Evolutionary conservation across 192 early-diverging fungal genomes (phyloP).

Genomic region (Rhizoclosmatium globosum): DNA sequence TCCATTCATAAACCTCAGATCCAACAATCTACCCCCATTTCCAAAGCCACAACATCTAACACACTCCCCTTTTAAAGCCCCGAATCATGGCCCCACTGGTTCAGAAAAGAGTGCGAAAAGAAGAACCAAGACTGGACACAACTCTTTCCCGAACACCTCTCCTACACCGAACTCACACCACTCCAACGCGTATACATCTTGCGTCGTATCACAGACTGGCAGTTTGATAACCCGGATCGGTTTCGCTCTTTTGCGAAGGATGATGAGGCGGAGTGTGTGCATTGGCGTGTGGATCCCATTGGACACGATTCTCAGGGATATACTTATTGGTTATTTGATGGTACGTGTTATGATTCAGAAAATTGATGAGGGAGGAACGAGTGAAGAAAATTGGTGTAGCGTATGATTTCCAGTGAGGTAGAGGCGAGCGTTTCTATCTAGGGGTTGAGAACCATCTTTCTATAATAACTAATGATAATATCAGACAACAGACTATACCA

Average conservation of each 20-base stretch:
- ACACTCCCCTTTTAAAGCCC: conserved; percentile 4
- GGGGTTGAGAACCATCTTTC: no score
- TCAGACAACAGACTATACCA: conserved; percentile 77
- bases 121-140: conserved; percentile 43
- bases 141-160: conserved; percentile 53
- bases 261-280: conserved; percentile 63
- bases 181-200: conserved; percentile 59
- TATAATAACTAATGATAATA: no score
- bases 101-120: conserved; percentile 45
- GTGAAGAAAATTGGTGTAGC: no score
- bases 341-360: conserved; percentile 48
- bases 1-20: background rate
- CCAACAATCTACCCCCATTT: background rate
- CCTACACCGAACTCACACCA: conserved; percentile 51
- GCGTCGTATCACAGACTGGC: conserved; percentile 67
- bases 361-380: no score
- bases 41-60: background rate
- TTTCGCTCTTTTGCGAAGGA: conserved; percentile 60
- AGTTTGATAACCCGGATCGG: conserved; percentile 73
- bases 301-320: conserved; percentile 73
- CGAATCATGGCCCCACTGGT: conserved; percentile 46
- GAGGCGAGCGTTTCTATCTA: no score
- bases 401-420: no score
- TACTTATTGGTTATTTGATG: conserved; percentile 84
- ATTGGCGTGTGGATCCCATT: conserved; percentile 82